Base-by-base conservation (phyloP, 305 asterid species). In the Fraxinus baroniana region DNA sequence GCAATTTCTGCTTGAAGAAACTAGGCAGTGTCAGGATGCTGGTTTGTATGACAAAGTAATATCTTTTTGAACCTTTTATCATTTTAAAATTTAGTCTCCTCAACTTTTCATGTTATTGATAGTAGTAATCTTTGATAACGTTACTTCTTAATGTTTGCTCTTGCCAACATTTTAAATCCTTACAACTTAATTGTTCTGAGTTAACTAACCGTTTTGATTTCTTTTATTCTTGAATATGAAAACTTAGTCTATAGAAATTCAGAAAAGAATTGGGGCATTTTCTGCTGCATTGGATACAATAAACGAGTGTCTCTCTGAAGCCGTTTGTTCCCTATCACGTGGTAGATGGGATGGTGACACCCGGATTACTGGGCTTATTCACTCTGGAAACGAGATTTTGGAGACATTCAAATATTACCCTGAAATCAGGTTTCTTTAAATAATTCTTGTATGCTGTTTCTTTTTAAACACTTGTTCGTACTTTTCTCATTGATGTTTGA, bases 301-400 rank as follows among this genome's bases (percentile, higher is more conserved):
- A 82, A 94, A 93, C 88, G 94, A 90, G 87, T 93, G 98, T 77
- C 90, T 94, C 30, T 95, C 98, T 75, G 99, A 93, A 90, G 97
- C 98, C 79, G 89, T 95, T 81, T 91, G 89, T 84, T 91, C 97
- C 83, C 89, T 94, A 84, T 89, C 97, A 82, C 97, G 95, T 80
- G 99, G 98, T 83, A 89, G 92, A 86, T 86, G 92, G 87, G 99
- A 94, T 83, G 97, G 99, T 28, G 98, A 94, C 86, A 95, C 94
- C 90, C 90, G 90, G 85, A 93, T 90, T 76, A 83, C 91, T 77
- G 98, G 94, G 83, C 97, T 92, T 55, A 83, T 92, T 82, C 94
- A 90, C 86, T 90, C 95, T 73, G 99, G 97, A 87, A 93, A 91
- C 85, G 99, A 95, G 84, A 90, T 94, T 83, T 83, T 93, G 92